phyloP scores from a whole-genome alignment of 495 filamentous ascomycete species.

The Aspergillus ellipticus region DNA sequence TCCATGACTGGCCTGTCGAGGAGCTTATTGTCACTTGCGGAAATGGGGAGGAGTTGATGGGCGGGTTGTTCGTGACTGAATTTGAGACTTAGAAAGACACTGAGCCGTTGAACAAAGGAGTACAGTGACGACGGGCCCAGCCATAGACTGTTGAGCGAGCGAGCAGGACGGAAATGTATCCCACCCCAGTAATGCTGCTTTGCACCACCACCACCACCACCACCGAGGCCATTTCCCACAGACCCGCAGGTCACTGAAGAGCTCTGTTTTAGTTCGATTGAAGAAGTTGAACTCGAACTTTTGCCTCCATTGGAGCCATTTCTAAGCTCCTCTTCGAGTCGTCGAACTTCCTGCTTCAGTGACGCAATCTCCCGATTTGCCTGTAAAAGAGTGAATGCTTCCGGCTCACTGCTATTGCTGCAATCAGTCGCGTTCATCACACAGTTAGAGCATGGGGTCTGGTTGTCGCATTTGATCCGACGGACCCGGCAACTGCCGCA shows the following conservation, averaged over 20 bases:
- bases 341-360: conserved; percentile 23
- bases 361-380: conserved; percentile 5
- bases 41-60: conserved; percentile 4
- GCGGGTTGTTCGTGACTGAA: neutral
- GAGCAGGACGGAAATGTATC: conserved; percentile 1
- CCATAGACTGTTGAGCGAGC: conserved; percentile 1
- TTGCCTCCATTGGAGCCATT: neutral
- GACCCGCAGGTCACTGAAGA: neutral
- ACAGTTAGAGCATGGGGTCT: conserved; percentile 43
- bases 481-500: conserved; percentile 46
- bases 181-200: conserved; percentile 7
- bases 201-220: too few species aligned
- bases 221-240: neutral
- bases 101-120: conserved; percentile 3
- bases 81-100: neutral
- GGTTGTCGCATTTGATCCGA: conserved; percentile 44
- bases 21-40: conserved; percentile 6
- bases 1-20: conserved; percentile 1
- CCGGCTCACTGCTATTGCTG: conserved; percentile 26
- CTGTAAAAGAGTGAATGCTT: conserved; percentile 11
- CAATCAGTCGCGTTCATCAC: conserved; percentile 30
- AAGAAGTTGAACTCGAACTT: neutral
- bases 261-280: neutral
- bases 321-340: conserved; percentile 35
- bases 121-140: conserved; percentile 5